Base-by-base conservation (phyloP, 306 rosid genomes). In the Erythrophleum fordii region DNA sequence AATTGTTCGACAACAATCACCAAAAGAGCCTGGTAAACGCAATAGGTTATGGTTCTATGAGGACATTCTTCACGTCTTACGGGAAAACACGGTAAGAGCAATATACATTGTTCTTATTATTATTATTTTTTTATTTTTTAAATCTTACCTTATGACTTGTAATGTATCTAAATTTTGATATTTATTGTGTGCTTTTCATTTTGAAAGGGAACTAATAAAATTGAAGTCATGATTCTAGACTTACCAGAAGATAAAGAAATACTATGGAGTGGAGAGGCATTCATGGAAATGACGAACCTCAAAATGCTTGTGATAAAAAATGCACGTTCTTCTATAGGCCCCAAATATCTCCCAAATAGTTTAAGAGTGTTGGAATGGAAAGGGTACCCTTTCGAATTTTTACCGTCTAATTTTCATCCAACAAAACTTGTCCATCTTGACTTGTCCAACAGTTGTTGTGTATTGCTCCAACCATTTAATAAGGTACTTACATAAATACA, bases 311-410 rank as follows among this genome's bases (percentile, higher is more conserved):
- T 34, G 11, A 34, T 73, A 0, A 37, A 2, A 55, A n/a, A 52
- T n/a, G 66, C 34, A 20, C 0, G 31, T 22, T 73, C 53, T 34
- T 52, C 31, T 51, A 35, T 3, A 49, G n/a, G 48, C 10, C 77
- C 65, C 6, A 49, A 2, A 4, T 8, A 52, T 37, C 64, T 73
- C 66, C 77, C 77, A n/a, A 53, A 55, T 3, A 73, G 22, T 20
- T 55, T 73, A 13, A 53, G 77, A 7, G 59, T 70, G 59, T 48
- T 70, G 31, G 22, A 45, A 3, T 70, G 75, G 75, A 18, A 8
- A 1, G 2, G 18, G 0, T 70, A 70, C 17, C 60, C 59, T 25
- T 70, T 23, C 3, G 0, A 13, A 12, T 25, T 1, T 70, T 48
- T 46, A 18, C 75, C 75, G 2, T 14, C 20, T 23, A 20, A 26